Base-by-base conservation (phyloP, 2,329 filamentous ascomycete genomes). In the Phialemoniopsis sp. region DNA sequence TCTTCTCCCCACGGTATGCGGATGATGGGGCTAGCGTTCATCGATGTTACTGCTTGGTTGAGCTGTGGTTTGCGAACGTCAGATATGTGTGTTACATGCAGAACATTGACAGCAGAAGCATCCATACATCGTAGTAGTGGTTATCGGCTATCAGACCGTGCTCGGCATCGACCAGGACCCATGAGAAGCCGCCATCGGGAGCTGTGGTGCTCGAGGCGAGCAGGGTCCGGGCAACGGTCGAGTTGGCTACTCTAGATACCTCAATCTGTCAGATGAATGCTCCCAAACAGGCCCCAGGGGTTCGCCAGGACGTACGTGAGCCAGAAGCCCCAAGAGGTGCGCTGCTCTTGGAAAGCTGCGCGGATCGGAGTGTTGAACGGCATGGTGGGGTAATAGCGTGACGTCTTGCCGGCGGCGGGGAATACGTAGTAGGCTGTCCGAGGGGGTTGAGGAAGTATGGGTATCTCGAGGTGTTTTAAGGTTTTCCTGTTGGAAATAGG, bases 1-100 rank as follows among this genome's bases (percentile, higher is more conserved):
- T 70, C 64, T 57, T 80, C 73, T 40, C 76, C 76, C 18, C 72
- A 73, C 13, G 73, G 66, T 32, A 80, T 70, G 37, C 61, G 56
- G 15, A 70, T 64, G 38, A 70, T 60, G 40, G 47, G 46, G 43
- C 64, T 67, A 29, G 64, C 62, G 16, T 64, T 62, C 34, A 55
- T 57, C 14, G 57, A 54, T 9, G 64, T 60, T 45, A 70, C 61
- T 8, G 66, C 66, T 31, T 43, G 41, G 29, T 29, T 36, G 29
- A 41, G 39, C 39, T 41, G 19, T 15, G 18, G 7, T 8, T 13
- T 32, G 29, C 21, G 10, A 6, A 19, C 7, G 19, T 26, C 19
- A 33, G 12, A 15, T 5, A 12, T 9, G 7, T 6, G 15, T 17
- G 12, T 10, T 34, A n/a, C 16, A 3, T 28, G 10, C 18, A n/a